Conservation (phyloP, 345 rosid species). For the Populus alba region DNA sequence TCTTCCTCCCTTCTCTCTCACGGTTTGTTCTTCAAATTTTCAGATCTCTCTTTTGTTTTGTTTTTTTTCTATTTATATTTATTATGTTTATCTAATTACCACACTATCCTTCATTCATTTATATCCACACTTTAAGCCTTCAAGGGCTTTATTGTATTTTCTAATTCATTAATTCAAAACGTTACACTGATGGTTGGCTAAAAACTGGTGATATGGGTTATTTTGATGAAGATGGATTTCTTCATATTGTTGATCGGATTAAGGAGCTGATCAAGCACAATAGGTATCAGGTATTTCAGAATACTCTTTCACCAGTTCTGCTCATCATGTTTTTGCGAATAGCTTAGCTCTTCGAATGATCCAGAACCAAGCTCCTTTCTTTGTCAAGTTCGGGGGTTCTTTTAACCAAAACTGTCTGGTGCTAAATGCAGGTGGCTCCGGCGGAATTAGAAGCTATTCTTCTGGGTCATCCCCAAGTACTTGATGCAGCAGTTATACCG, state of each 20-base stretch:
- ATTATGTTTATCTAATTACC: too few relatives aligned
- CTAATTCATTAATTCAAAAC: too few relatives aligned
- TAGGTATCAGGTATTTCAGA: conserved; percentile 48
- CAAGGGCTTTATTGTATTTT: too few relatives aligned
- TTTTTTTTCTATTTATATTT: too few relatives aligned
- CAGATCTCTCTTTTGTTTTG: too few relatives aligned
- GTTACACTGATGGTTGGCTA: conserved; percentile 48
- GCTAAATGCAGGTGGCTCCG: conserved; percentile 51
- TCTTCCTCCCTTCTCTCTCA: too few relatives aligned
- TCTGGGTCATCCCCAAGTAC: conserved; percentile 44
- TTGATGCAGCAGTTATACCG: conserved; percentile 66
- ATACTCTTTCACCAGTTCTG: background rate
- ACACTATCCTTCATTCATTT: too few relatives aligned
- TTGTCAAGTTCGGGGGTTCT: background rate
- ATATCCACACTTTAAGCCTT: too few relatives aligned
- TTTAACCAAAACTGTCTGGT: background rate
- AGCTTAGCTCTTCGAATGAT: background rate
- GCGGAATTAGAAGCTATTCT: conserved; percentile 67
- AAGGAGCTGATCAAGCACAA: conserved; percentile 77
- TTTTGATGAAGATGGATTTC: conserved; percentile 50
- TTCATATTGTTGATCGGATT: conserved; percentile 54
- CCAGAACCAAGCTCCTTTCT: background rate
- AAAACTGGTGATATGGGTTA: conserved; percentile 64
- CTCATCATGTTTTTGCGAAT: background rate
- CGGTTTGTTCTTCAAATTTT: too few relatives aligned